A percentile compares a stretch with the other conserved stretches of the same genome.
These are phyloP conservation scores for Porpolomopsis calyptriformis DNA, from an alignment of 768 basidiomycete species.

Conservation along the genomic window DNA sequence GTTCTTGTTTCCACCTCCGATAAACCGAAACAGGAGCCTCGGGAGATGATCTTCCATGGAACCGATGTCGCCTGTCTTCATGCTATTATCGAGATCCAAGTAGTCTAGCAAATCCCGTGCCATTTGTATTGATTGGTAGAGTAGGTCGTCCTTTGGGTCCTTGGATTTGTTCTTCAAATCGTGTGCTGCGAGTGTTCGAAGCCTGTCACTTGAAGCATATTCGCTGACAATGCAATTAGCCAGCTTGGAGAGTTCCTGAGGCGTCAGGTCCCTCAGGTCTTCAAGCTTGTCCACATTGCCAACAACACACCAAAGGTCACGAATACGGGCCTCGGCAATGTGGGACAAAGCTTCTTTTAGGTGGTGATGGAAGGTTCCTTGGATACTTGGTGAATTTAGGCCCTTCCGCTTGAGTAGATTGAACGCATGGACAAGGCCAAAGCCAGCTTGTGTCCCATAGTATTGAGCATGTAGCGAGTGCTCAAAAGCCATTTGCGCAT, in stretches of 20 bases:
- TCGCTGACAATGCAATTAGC: slow-evolving; percentile 18
- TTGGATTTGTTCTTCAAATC: slow-evolving; percentile 13
- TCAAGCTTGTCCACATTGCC: slow-evolving; percentile 14
- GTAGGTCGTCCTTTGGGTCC: slow-evolving; percentile 18
- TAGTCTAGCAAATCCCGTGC: slow-evolving; percentile 28
- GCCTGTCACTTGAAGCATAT: slow-evolving; percentile 22
- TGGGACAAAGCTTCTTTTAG: slow-evolving; percentile 27
- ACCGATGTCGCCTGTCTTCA: slow-evolving; percentile 28
- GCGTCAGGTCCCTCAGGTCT: slow-evolving; percentile 18
- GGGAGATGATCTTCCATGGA: slow-evolving; percentile 25
- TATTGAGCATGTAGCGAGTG: slow-evolving; percentile 34
- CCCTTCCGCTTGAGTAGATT: slow-evolving; percentile 22
- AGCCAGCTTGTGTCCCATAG: slow-evolving; percentile 19
- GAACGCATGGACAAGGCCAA: slow-evolving; percentile 23
- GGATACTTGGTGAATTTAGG: slow-evolving; percentile 13
- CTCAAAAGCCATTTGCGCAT: slow-evolving; percentile 29
- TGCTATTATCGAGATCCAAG: slow-evolving; percentile 25
- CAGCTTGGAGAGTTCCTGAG: slow-evolving; percentile 18
- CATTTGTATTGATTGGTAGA: slow-evolving; percentile 23
- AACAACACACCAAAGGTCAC: slow-evolving; percentile 21
- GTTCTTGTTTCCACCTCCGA: slow-evolving; percentile 24
- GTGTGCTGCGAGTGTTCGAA: no score
- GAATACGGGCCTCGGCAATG: slow-evolving; percentile 28
- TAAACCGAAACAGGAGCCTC: slow-evolving; percentile 21
- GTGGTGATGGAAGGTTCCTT: slow-evolving; percentile 26